Base-by-base conservation (phyloP, 2,329 filamentous ascomycete species). In the Epichloe sibirici region DNA sequence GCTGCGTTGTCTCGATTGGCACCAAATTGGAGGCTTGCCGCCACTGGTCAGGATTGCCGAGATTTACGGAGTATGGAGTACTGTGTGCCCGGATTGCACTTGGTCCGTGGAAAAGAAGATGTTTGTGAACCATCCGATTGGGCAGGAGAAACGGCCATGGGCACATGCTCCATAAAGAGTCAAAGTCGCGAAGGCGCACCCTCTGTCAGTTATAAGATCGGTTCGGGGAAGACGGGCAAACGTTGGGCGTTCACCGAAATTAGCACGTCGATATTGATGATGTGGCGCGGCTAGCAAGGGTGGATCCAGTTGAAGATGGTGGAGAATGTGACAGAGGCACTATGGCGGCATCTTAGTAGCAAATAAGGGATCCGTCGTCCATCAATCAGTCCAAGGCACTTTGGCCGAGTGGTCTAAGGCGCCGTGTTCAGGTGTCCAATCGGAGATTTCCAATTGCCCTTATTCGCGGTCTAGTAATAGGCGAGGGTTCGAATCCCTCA, bases 401-500 rank as follows among this genome's bases (percentile, higher is more conserved):
- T 55, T 55, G 53, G 53, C 53, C 53, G 53, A 55, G 53, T 53
- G 53, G 53, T 55, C 53, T 55, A 55, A 55, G 53, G 53, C 53
- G 53, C 53, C 51, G 53, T 55, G 53, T 55, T 55, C 51, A 55
- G 53, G 53, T 39, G 2, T 0, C 8, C 12, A 5, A 1, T 0
- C 2, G 13, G 13, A 9, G 0, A 4, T 7, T 0, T 13, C 34
- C 7, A 3, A 9, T 25, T 3, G 21, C 4, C 3, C 35, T 45
- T 39, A 7, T 49, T 55, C 53, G 61, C 60, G 57, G 60, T 62
- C 59, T 60, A 60, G 59, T 51, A 61, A 62, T 61, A 59, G 59
- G 61, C 61, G 61, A 61, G 60, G 61, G 61, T 63, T 63, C 61
- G 61, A 63, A 60, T 63, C 61, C 61, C 61, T 61, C 61, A 62